Evolutionary conservation across 2,329 filamentous ascomycete genomes (phyloP).

Genomic region (Aspergillus awamori): DNA sequence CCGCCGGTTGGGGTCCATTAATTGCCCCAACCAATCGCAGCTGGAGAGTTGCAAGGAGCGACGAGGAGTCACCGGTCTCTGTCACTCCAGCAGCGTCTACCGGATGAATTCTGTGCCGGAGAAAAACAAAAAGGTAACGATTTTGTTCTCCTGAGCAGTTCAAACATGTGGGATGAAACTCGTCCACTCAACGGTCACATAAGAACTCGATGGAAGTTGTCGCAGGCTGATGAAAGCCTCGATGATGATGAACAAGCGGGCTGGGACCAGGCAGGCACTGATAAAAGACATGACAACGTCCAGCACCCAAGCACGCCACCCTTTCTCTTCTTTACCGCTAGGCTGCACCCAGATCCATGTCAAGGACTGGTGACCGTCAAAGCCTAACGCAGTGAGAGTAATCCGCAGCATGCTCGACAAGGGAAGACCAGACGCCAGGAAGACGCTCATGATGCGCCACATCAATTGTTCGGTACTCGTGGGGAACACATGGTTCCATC

Average conservation of each 20-base stretch:
- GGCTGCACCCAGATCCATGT: conserved; percentile 3
- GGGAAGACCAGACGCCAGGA: background rate
- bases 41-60: too few species aligned
- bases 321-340: background rate
- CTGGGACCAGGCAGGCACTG: background rate
- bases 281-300: background rate
- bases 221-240: conserved; percentile 7
- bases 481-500: conserved; percentile 11
- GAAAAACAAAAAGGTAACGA: background rate
- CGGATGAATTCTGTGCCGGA: background rate
- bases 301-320: conserved; percentile 5
- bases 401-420: conserved; percentile 1
- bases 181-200: conserved; percentile 19
- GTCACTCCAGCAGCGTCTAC: too few species aligned
- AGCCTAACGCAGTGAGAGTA: background rate
- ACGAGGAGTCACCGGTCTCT: too few species aligned
- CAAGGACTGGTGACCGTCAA: background rate
- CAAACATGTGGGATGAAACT: conserved; percentile 6
- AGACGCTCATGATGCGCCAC: background rate
- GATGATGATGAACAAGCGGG: conserved; percentile 4
- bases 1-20: too few species aligned
- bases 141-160: background rate
- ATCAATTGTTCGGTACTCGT: background rate
- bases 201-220: conserved; percentile 17
- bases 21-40: too few species aligned